Conservation (phyloP, 2,329 filamentous ascomycete species). For the Pseudogymnoascus sp. region DNA sequence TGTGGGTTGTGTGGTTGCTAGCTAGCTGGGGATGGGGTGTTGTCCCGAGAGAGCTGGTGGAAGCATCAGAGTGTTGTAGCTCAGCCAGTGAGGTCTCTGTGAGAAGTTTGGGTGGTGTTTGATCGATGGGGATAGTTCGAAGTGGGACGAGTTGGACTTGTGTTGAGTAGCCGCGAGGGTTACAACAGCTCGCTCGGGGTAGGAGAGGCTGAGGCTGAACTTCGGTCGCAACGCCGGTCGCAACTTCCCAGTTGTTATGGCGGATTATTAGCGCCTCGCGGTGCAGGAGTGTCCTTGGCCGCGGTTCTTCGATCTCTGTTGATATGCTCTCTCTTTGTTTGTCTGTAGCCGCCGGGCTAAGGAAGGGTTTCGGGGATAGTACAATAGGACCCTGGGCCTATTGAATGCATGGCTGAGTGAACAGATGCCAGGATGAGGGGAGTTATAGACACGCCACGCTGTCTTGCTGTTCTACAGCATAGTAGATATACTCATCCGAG, state of each 20-base stretch:
- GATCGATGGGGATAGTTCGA: not conserved
- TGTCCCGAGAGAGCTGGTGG: not conserved
- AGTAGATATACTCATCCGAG: not conserved
- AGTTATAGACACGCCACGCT: not conserved
- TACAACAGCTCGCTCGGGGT: not conserved
- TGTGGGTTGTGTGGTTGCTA: conserved; percentile 8
- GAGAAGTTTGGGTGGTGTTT: not conserved
- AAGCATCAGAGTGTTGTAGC: not conserved
- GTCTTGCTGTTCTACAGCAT: not conserved
- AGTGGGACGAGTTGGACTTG: not conserved
- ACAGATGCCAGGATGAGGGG: not conserved
- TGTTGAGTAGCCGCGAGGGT: not conserved
- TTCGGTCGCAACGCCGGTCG: not conserved
- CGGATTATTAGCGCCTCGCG: not conserved
- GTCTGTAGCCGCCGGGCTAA: not conserved
- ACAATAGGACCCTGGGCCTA: not conserved
- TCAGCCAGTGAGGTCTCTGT: not conserved
- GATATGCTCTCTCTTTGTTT: not conserved
- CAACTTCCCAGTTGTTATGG: not conserved
- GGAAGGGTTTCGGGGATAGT: not conserved
- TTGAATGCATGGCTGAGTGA: not conserved
- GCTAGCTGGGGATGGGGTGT: not conserved
- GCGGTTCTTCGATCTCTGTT: not conserved
- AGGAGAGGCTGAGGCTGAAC: not conserved
- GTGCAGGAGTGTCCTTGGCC: not conserved